Evolutionary conservation across 306 rosid genomes (phyloP), one percentile per base, ranked within the genome.

Genomic region (Acacia acuminata): DNA sequence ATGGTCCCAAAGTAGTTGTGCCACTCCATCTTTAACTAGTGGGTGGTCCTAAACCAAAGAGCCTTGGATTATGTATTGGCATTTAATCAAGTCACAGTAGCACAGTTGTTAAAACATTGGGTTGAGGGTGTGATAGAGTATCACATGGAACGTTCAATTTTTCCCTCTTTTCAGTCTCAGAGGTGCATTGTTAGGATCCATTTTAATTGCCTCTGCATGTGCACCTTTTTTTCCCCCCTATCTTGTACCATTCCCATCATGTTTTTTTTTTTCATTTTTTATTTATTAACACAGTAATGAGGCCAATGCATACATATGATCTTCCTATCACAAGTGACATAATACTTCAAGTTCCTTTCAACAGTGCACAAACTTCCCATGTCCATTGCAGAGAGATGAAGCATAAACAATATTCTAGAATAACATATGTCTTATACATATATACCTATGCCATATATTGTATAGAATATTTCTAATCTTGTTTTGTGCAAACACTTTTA

Each of bases 1-100:
- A 53, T 60, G 76, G 66, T 32, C 82, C 82, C 56, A 7, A 50
- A 36, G 53, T 45, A 20, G 75, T 34, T 17, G 72, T 20, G 34
- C 55, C 32, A 4, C 40, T 71, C 0, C 58, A 3, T 71, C 22
- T 22, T 32, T 15, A 51, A 5, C 14, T 14, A 24, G 34, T 24
- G 56, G 13, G 76, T 71, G 76, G 58, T 71, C 56, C 36, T 14
- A 43, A 70, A 68, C 27, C 48, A 2, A 71, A 63, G 12, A 42
- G 51, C 55, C 50, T 70, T 12, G 19, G 34, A 70, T 22, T 6
- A 65, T 32, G 8, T 32, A 30, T 70, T 42, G 75, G 11, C 55
- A 22, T 70, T 43, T 20, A 42, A 70, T 43, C 4, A 42, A 70
- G 38, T 71, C 22, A 44, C n/a, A 14, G n/a, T 14, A 45, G 40